Conservation (phyloP, 129 eudicot species). For the Arctium lappa region DNA sequence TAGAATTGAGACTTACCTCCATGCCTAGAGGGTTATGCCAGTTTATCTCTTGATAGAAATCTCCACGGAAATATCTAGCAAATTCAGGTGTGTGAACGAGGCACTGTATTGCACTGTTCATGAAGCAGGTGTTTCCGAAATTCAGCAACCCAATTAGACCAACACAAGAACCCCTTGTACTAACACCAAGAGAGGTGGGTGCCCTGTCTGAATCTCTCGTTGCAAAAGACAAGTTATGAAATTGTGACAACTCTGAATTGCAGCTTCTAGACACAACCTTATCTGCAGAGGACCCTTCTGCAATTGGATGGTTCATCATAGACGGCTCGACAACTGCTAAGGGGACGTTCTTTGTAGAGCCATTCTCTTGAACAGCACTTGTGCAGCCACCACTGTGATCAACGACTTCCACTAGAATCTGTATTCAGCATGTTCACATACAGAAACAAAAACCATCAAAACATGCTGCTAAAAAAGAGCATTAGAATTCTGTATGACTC, state of each 20-base stretch:
- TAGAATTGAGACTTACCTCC: constrained; percentile 60
- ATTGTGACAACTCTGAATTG: constrained; percentile 40
- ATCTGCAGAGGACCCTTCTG: constrained; percentile 57
- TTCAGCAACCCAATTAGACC: constrained; percentile 85
- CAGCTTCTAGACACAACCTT: constrained; percentile 56
- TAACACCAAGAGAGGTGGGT: constrained; percentile 50
- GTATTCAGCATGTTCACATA: constrained; percentile 36
- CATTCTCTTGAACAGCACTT: constrained; percentile 47
- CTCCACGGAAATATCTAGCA: constrained; percentile 71
- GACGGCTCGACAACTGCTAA: constrained; percentile 48
- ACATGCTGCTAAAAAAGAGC: not conserved
- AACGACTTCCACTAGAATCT: constrained; percentile 88
- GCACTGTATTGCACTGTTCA: constrained; percentile 96
- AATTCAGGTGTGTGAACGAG: constrained; percentile 97
- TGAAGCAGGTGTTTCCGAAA: constrained; percentile 93
- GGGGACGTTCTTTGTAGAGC: constrained; percentile 38
- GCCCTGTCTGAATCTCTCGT: constrained; percentile 43
- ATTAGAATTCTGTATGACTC: not conserved
- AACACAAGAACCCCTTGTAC: constrained; percentile 70
- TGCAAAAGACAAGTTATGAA: constrained; percentile 39
- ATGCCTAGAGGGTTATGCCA: constrained; percentile 90
- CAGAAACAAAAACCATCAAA: not conserved
- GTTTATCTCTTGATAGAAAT: constrained; percentile 79
- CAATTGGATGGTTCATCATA: constrained; percentile 38
- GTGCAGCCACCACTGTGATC: constrained; percentile 32